Evolutionary conservation across 2,329 filamentous ascomycete genomes (phyloP).

Genomic region (Paecilomyces fulvus): DNA sequence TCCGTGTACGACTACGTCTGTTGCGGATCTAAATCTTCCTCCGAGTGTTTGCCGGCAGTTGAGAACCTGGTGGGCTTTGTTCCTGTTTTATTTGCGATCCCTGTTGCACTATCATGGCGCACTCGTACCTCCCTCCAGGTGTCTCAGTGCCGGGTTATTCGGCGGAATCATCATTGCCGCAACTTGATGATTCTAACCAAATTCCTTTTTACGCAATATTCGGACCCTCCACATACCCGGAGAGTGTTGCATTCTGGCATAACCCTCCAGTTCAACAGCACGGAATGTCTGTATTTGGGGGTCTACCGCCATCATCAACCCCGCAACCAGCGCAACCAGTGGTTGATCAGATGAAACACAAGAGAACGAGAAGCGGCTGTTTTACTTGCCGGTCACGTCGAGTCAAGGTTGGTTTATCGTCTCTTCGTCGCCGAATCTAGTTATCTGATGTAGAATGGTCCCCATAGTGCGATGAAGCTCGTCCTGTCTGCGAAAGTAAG

Average conservation of each 20-base stretch:
- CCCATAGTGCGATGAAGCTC: slow-evolving; percentile 75
- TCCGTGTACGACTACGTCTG: neutral
- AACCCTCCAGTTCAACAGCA: slow-evolving; percentile 16
- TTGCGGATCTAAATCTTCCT: neutral
- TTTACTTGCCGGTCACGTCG: slow-evolving; percentile 82
- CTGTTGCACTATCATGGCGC: slow-evolving; percentile 17
- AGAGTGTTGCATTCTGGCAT: slow-evolving; percentile 38
- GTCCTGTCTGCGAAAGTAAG: slow-evolving; percentile 72
- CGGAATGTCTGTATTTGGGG: slow-evolving; percentile 5
- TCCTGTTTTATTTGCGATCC: slow-evolving; percentile 11
- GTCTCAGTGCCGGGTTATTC: slow-evolving; percentile 13
- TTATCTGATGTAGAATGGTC: neutral
- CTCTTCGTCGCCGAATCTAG: slow-evolving; percentile 4
- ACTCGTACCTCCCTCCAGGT: slow-evolving; percentile 22
- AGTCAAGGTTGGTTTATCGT: slow-evolving; percentile 54
- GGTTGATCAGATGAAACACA: slow-evolving; percentile 75
- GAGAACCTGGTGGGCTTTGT: slow-evolving; percentile 1
- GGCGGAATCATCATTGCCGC: slow-evolving; percentile 1
- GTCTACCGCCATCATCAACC: slow-evolving; percentile 16
- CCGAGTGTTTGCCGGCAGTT: neutral
- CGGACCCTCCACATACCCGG: slow-evolving; percentile 29
- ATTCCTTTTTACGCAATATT: slow-evolving; percentile 27
- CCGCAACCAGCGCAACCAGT: slow-evolving; percentile 23
- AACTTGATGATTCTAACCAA: slow-evolving; percentile 12
- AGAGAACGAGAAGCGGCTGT: slow-evolving; percentile 86